Evolutionary conservation across 306 rosid genomes (phyloP).

Genomic region (Citrullus mucosospermus): DNA sequence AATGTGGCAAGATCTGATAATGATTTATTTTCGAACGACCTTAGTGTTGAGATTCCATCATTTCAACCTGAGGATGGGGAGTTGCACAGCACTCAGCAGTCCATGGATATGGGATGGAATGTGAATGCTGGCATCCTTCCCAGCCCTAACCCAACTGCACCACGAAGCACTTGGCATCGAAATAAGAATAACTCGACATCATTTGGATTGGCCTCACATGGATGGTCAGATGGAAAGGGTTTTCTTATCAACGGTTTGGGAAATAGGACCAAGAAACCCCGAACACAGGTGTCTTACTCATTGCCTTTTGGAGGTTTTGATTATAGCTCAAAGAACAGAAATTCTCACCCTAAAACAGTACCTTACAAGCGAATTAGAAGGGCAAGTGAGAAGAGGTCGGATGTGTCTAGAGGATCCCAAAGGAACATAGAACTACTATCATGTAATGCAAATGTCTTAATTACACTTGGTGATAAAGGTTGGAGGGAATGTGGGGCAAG

Average conservation of each 20-base stretch:
- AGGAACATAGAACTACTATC: slow-evolving; percentile 56
- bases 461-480: slow-evolving; percentile 66
- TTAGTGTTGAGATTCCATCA: slow-evolving; percentile 52
- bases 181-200: slow-evolving; percentile 41
- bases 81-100: slow-evolving; percentile 26
- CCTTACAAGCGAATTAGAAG: slow-evolving; percentile 70
- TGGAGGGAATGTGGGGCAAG: slow-evolving; percentile 81
- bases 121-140: slow-evolving; percentile 36
- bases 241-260: slow-evolving; percentile 51
- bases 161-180: slow-evolving; percentile 67
- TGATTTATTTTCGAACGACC: slow-evolving; percentile 31
- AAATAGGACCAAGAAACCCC: slow-evolving; percentile 79
- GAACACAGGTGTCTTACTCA: slow-evolving; percentile 79
- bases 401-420: slow-evolving; percentile 37
- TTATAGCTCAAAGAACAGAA: slow-evolving; percentile 36
- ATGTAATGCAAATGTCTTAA: slow-evolving; percentile 68
- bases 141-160: slow-evolving; percentile 77
- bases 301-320: slow-evolving; percentile 68
- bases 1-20: slow-evolving; percentile 28
- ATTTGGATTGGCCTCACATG: slow-evolving; percentile 44
- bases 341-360: slow-evolving; percentile 40
- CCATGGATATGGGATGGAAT: slow-evolving; percentile 48
- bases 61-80: slow-evolving; percentile 36
- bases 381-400: slow-evolving; percentile 69
- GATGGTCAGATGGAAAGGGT: slow-evolving; percentile 65